These are phyloP conservation scores for Verbascum thapsus DNA, from an alignment of 257 asterid genomes.

Conservation along the genomic window DNA sequence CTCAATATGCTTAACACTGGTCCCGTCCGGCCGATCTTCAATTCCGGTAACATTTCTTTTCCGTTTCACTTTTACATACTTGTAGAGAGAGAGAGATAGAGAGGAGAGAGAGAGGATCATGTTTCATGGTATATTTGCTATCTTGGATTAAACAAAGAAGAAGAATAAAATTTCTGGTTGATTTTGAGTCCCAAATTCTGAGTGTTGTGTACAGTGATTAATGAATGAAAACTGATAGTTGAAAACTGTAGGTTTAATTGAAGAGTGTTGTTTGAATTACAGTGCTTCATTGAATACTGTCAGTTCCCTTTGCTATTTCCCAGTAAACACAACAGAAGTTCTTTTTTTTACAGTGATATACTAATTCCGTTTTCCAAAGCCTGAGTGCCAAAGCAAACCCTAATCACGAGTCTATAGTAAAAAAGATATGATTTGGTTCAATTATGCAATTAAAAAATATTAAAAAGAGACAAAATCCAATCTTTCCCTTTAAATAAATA, in stretches of 20 bases:
- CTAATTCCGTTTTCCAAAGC: conserved; percentile 38
- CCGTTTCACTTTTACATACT: not conserved
- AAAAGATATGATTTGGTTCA: conserved; percentile 39
- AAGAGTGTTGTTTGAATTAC: too few relatives aligned
- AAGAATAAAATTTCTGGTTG: conserved; percentile 33
- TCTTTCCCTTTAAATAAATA: conserved; percentile 13
- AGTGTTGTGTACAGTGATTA: conserved; percentile 12
- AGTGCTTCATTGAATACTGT: conserved; percentile 38
- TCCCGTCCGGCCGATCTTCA: conserved; percentile 58
- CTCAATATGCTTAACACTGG: conserved; percentile 66
- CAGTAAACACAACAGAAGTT: conserved; percentile 25
- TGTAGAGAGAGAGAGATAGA: too few relatives aligned
- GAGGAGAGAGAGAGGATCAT: not conserved
- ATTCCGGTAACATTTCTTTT: conserved; percentile 47
- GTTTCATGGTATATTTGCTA: conserved; percentile 30
- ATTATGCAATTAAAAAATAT: conserved; percentile 31
- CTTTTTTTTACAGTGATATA: conserved; percentile 46
- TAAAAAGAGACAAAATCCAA: conserved; percentile 7
- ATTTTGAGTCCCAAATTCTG: conserved; percentile 33
- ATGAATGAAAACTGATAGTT: conserved; percentile 52
- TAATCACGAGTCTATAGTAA: conserved; percentile 57
- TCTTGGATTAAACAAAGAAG: conserved; percentile 37
- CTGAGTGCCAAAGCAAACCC: conserved; percentile 49
- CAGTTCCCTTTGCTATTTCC: conserved; percentile 35
- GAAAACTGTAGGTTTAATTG: conserved; percentile 46